Base-by-base conservation (phyloP, 208 protist genomes). In the Strigomonas galati region DNA sequence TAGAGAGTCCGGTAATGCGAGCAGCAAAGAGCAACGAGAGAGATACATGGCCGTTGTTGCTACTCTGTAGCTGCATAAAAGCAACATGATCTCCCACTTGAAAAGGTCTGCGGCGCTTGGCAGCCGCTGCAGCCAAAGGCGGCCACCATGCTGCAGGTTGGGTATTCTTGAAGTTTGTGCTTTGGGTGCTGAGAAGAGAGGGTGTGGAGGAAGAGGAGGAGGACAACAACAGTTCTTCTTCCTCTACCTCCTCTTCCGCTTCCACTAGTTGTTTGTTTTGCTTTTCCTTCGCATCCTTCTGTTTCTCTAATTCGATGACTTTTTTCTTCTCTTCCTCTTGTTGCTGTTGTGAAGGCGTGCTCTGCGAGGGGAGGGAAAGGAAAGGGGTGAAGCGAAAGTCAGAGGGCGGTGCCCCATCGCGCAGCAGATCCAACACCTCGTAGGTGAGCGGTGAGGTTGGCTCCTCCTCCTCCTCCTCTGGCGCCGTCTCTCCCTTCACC, bases 221-320 rank as follows among this genome's bases (percentile, higher is more conserved):
- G 21, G 35, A 62, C 14, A 24, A 14, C 10, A 62, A 23, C 31
- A 15, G 57, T 37, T 12, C 23, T 28, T 15, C 19, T 2, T 46
- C 57, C 23, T 46, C 57, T 19, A 26, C 28, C 49, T 30, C 30
- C 32, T 56, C 51, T 17, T 46, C 32, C 35, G 7, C 57, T 2
- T 7, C 21, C 6, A 0, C 32, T 6, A 21, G 15, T 7, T 6
- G 4, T 5, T 12, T 31, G 21, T 48, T 15, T 12, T 31, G 9
- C 58, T 27, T 10, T 10, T 44, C 30, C 62, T 46, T 37, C 26
- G 37, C 19, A 15, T 43, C 27, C 26, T 56, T 28, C 31, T 66
- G 6, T 24, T 59, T 26, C 54, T 72, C 53, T 44, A 68, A 62
- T 30, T 71, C 61, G 24, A 56, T 59, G 28, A 65, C 58, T n/a